Evolutionary conservation across 1,284 basidiomycete species (phyloP), one percentile per base, ranked within the genome.

Genomic region (Porphyrellus sp.): DNA sequence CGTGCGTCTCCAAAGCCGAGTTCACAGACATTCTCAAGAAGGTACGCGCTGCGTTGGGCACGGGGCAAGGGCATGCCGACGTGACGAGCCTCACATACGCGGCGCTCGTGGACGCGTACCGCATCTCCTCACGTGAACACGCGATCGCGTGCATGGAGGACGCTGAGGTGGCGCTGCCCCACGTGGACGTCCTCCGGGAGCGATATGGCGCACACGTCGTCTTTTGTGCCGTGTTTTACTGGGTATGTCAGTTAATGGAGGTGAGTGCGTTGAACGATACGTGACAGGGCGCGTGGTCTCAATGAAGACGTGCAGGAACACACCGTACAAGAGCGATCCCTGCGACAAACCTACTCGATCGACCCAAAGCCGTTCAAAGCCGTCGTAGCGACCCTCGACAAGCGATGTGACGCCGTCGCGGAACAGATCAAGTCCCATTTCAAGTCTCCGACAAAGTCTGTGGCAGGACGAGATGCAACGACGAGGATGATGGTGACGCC

Each of bases 211-310:
- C 39, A 0, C 50, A 51, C 24, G 21, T 38, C 23, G 43, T 68
- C n/a, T 33, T 21, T 8, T 69, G 67, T 18, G 65, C 63, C n/a
- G 8, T 71, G 8, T 71, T 71, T 54, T 59, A 53, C 41, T 68
- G 68, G 69, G 62, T 69, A 5, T 70, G 58, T 24, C 63, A 69
- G 16, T 30, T 71, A 34, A 58, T 69, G 37, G 67, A 71, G 61
- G 68, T 66, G 15, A 35, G 51, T 0, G 21, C 0, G 2, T 9
- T 8, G 8, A n/a, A 4, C 0, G 33, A 18, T 47, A 2, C 12
- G 9, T 21, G 2, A 42, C 25, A 4, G 30, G 27, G 13, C 11
- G 4, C 16, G 8, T 30, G 3, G 15, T 12, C 15, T 18, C n/a
- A 52, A 1, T 20, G 15, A 30, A 1, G 8, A 4, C 12, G 4